A percentile compares a stretch with the other conserved stretches of the same genome.
phyloP scores from a whole-genome alignment of 495 filamentous ascomycete genomes.

The Xylaria cubensis region DNA sequence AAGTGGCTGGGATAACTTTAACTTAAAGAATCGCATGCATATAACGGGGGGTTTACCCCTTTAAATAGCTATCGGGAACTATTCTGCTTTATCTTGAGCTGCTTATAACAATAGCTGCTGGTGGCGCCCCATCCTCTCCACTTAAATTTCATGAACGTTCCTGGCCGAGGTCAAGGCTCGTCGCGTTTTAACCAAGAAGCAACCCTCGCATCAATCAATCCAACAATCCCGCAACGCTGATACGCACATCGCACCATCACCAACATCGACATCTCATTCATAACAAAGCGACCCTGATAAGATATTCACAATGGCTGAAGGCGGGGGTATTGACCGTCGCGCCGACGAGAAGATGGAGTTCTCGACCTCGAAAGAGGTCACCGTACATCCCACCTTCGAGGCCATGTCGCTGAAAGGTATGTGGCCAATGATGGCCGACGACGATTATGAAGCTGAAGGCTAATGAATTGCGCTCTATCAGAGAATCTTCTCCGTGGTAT shows the following conservation, averaged over 20 bases:
- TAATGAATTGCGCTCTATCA: slow-evolving; percentile 28
- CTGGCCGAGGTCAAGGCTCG: background rate
- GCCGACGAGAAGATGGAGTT: slow-evolving; percentile 98
- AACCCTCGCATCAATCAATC: background rate
- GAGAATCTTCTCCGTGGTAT: slow-evolving; percentile 96
- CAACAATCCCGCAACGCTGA: background rate
- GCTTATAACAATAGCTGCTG: background rate
- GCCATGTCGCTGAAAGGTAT: slow-evolving; percentile 71
- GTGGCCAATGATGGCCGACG: slow-evolving; percentile 5
- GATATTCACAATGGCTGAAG: slow-evolving; percentile 75
- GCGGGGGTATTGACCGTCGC: slow-evolving; percentile 82
- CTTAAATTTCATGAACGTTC: slow-evolving; percentile 5
- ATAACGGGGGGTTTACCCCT: background rate
- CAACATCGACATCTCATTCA: background rate
- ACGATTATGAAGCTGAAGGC: background rate
- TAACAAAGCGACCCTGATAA: background rate
- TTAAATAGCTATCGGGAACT: background rate
- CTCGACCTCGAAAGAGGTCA: slow-evolving; percentile 95
- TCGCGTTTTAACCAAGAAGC: background rate
- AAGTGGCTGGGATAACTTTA: background rate
- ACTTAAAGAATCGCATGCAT: background rate
- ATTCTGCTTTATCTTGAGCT: background rate
- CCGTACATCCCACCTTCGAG: slow-evolving; percentile 70
- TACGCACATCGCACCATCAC: background rate
- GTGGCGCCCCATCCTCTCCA: background rate